Evolutionary conservation across 2,329 filamentous ascomycete species (phyloP), one percentile per base, ranked within the genome.

Genomic region (Penicillium rolfsii): DNA sequence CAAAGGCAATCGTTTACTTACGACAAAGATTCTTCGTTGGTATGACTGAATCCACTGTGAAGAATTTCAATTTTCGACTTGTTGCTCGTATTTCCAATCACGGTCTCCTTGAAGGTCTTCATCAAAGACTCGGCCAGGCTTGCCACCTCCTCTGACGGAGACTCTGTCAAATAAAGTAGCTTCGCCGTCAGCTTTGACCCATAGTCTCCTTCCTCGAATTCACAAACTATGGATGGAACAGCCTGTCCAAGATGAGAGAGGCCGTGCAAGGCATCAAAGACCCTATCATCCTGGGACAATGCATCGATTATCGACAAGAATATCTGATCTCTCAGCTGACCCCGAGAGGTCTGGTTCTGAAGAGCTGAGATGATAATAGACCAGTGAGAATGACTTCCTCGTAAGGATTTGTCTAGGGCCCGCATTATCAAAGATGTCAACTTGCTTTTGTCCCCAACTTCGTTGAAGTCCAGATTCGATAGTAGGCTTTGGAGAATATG

Each of bases 111-210:
- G 50, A 78, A 64, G 19, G 64, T 70, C 40, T 63, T 70, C 41
- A 75, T 62, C 54, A 79, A 60, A n/a, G 73, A 71, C 41, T 75
- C 73, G 4, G 77, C 71, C 26, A 74, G 63, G 26, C 81, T 75
- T 2, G 83, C 77, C 11, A 85, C 70, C n/a, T 80, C 77, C 33
- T 86, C 84, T 30, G 80, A 75, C 1, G 79, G 69, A 26, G 83
- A 84, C 61, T 87, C 83, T 6, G 82, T 79, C 35, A 87, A 77
- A 54, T 79, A 80, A 1, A 87, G 71, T 11, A 88, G 72, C 49
- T 78, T 81, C 36, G 81, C 82, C 3, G 86, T 74, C 26, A 88
- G 71, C 49, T 78, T 77, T 3, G 81, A 80, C 9, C 84, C 84
- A 66, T 81, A 67, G 14, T 72, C 55, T 5, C 80, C 78, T 22